Conservation (phyloP, 371 early-diverging fungal species). For the Zancudomyces culisetae region DNA sequence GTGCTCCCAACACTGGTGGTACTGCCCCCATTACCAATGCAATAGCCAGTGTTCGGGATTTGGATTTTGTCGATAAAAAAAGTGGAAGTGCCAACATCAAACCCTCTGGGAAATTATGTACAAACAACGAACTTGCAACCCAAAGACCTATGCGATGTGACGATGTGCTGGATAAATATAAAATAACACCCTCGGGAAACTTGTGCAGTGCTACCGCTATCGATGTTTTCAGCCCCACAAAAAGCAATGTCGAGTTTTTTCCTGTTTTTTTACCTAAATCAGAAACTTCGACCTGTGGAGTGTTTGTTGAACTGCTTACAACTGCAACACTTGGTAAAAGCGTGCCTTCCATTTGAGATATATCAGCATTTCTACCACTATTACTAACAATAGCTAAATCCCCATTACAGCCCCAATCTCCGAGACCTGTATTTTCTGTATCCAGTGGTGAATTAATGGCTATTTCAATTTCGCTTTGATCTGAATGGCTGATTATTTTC, state of each 20-base stretch:
- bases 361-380: no score
- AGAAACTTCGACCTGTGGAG: no score
- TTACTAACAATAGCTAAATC: no score
- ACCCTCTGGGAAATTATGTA: slow-evolving; percentile 70
- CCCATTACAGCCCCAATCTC: no score
- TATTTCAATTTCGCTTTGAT: no score
- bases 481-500: no score
- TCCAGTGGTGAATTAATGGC: no score
- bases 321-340: no score
- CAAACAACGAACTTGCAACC: slow-evolving; percentile 49
- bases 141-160: slow-evolving; percentile 41
- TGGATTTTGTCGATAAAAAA: slow-evolving; percentile 39
- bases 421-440: no score
- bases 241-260: not conserved
- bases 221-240: slow-evolving; percentile 47
- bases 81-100: slow-evolving; percentile 55
- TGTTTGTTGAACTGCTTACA: no score
- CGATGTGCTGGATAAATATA: slow-evolving; percentile 44
- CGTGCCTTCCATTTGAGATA: no score
- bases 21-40: slow-evolving; percentile 36
- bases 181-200: slow-evolving; percentile 64
- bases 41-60: slow-evolving; percentile 35
- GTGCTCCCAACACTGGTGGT: slow-evolving; percentile 17
- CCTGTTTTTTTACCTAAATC: no score
- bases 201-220: slow-evolving; percentile 61